A percentile compares a stretch with the other conserved stretches of the same genome.
These are phyloP conservation scores for Marchantia paleacea DNA, from an alignment of 225 moss, liverwort and hornwort genomes.

Conservation along the genomic window DNA sequence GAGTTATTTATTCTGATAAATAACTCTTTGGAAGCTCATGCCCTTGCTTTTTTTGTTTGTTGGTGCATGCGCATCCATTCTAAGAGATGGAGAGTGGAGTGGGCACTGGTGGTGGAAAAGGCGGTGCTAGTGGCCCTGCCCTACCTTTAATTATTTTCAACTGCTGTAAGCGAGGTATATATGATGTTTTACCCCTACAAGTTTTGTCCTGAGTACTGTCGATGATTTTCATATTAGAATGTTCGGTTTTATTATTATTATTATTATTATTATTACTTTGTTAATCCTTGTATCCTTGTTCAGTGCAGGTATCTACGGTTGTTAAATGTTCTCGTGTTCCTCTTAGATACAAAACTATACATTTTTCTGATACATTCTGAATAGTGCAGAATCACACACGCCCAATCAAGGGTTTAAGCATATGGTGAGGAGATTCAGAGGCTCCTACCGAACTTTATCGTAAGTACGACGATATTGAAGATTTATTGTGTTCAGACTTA, in stretches of 20 bases:
- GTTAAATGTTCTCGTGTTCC: too few relatives aligned
- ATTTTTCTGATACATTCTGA: neutral
- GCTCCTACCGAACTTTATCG: constrained; percentile 42
- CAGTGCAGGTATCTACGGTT: neutral
- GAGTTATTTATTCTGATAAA: too few relatives aligned
- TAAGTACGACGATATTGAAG: constrained; percentile 26
- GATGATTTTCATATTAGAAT: too few relatives aligned
- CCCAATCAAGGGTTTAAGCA: constrained; percentile 71
- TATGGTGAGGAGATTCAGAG: constrained; percentile 53
- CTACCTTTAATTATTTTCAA: constrained; percentile 61
- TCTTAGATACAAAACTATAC: neutral
- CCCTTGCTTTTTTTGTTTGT: too few relatives aligned
- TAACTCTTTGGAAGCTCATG: too few relatives aligned
- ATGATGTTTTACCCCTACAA: too few relatives aligned
- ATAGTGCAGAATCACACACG: constrained; percentile 57
- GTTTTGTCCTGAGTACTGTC: too few relatives aligned
- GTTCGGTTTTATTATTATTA: too few relatives aligned
- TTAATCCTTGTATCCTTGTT: neutral
- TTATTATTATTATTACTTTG: too few relatives aligned
- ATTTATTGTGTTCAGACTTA: neutral
- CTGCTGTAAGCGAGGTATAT: constrained; percentile 66
- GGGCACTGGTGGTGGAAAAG: neutral
- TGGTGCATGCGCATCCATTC: too few relatives aligned
- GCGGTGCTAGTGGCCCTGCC: neutral
- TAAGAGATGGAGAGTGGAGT: constrained; percentile 35